Conservation (phyloP, 176 grass and related monocot genomes). For the Triticum urartu region DNA sequence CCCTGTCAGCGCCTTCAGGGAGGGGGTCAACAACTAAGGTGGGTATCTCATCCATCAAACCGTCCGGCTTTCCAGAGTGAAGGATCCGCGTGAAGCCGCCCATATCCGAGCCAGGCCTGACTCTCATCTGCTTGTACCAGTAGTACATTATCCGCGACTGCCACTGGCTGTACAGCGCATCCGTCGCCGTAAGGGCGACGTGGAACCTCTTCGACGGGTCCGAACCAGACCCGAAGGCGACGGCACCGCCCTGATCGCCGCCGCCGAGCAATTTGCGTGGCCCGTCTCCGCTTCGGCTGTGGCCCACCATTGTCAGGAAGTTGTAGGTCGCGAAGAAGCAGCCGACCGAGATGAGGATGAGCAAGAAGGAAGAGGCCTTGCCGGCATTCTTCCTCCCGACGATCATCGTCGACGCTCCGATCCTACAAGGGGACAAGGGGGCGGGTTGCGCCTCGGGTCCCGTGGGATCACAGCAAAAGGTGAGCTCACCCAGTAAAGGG, state of each 20-base stretch:
- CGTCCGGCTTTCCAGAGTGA: conserved; percentile 81
- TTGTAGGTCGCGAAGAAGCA: conserved; percentile 89
- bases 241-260: conserved; percentile 17
- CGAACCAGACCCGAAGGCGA: conserved; percentile 5
- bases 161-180: conserved; percentile 93
- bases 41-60: conserved; percentile 90
- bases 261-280: conserved; percentile 31
- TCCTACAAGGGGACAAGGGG: background rate
- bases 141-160: conserved; percentile 96
- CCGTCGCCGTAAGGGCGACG: conserved; percentile 85
- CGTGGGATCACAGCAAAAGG: background rate
- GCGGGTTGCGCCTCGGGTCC: background rate
- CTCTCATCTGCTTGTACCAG: conserved; percentile 85
- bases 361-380: conserved; percentile 51
- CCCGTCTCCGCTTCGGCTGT: conserved; percentile 32
- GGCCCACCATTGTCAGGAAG: conserved; percentile 56
- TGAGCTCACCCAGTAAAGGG: background rate
- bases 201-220: conserved; percentile 75
- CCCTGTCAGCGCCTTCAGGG: conserved; percentile 67
- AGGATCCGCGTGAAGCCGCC: conserved; percentile 94
- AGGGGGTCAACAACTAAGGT: conserved; percentile 86
- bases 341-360: conserved; percentile 51
- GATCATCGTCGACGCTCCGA: conserved; percentile 32
- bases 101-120: conserved; percentile 69
- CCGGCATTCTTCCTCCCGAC: conserved; percentile 55